Conservation (phyloP, 2,329 filamentous ascomycete species). For the Lithohypha guttulata region DNA sequence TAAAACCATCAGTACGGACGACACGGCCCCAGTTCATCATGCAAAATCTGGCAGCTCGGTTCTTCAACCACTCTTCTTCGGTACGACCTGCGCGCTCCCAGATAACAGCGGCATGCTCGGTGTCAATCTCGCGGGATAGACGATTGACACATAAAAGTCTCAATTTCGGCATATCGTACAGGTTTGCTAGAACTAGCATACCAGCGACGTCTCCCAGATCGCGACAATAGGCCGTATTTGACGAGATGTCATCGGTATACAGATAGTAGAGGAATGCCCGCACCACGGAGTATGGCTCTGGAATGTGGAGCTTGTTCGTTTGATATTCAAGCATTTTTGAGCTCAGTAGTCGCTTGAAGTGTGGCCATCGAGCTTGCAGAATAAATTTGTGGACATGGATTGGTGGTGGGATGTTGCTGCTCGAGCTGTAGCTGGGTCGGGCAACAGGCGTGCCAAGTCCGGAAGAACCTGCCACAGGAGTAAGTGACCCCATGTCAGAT, state of each 20-base stretch:
- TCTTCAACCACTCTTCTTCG: slow-evolving; percentile 86
- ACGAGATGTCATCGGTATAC: slow-evolving; percentile 80
- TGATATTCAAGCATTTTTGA: slow-evolving; percentile 97
- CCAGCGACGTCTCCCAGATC: slow-evolving; percentile 77
- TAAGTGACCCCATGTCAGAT: slow-evolving; percentile 25
- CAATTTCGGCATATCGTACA: slow-evolving; percentile 92
- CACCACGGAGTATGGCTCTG: slow-evolving; percentile 88
- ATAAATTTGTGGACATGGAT: slow-evolving; percentile 96
- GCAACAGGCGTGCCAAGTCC: slow-evolving; percentile 15
- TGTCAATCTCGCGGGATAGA: slow-evolving; percentile 79
- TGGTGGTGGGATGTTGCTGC: slow-evolving; percentile 55
- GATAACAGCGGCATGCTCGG: slow-evolving; percentile 87
- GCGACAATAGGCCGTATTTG: slow-evolving; percentile 48
- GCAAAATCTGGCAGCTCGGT: slow-evolving; percentile 77
- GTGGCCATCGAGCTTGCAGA: slow-evolving; percentile 87
- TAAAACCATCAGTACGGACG: slow-evolving; percentile 79
- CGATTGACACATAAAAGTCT: slow-evolving; percentile 84
- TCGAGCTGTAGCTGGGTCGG: slow-evolving; percentile 18
- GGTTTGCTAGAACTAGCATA: slow-evolving; percentile 91
- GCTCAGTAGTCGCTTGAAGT: slow-evolving; percentile 84
- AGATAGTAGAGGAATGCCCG: slow-evolving; percentile 92
- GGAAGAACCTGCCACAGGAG: slow-evolving; percentile 20
- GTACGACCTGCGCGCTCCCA: slow-evolving; percentile 91
- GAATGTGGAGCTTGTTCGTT: slow-evolving; percentile 94
- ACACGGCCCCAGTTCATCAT: slow-evolving; percentile 91